Evolutionary conservation across 805 yeast genomes (phyloP).

Genomic region (Candida sonorensis): DNA sequence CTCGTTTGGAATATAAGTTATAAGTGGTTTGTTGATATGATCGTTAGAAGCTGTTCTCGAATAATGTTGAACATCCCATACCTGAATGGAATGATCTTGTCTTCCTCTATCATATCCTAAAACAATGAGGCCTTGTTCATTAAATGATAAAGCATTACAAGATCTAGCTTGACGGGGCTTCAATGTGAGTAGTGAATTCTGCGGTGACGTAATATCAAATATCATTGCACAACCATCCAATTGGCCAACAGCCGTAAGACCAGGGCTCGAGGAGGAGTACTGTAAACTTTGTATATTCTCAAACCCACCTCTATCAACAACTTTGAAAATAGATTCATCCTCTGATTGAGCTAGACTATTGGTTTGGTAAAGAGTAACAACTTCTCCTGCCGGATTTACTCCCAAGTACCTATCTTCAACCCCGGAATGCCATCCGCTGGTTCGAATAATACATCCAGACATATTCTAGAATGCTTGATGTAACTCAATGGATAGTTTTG

Average conservation of each 20-base stretch:
- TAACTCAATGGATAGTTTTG: no score
- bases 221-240: constrained; percentile 59
- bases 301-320: constrained; percentile 55
- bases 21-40: constrained; percentile 46
- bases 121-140: constrained; percentile 56
- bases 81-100: constrained; percentile 66
- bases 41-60: constrained; percentile 39
- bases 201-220: constrained; percentile 46
- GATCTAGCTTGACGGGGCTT: constrained; percentile 65
- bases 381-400: constrained; percentile 76
- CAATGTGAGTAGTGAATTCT: constrained; percentile 31
- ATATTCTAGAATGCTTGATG: no score
- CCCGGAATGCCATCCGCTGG: constrained; percentile 53
- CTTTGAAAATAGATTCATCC: constrained; percentile 46
- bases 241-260: constrained; percentile 69
- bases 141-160: constrained; percentile 70
- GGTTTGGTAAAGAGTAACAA: constrained; percentile 59
- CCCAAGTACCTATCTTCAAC: constrained; percentile 54
- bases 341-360: constrained; percentile 29
- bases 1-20: constrained; percentile 64
- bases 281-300: constrained; percentile 62
- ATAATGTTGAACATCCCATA: constrained; percentile 73
- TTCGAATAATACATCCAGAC: constrained; percentile 57
- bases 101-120: constrained; percentile 75
- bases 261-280: constrained; percentile 48